These are phyloP conservation scores for Rhododendron kiyosumense DNA, from an alignment of 148 eudicot genomes.

Conservation along the genomic window DNA sequence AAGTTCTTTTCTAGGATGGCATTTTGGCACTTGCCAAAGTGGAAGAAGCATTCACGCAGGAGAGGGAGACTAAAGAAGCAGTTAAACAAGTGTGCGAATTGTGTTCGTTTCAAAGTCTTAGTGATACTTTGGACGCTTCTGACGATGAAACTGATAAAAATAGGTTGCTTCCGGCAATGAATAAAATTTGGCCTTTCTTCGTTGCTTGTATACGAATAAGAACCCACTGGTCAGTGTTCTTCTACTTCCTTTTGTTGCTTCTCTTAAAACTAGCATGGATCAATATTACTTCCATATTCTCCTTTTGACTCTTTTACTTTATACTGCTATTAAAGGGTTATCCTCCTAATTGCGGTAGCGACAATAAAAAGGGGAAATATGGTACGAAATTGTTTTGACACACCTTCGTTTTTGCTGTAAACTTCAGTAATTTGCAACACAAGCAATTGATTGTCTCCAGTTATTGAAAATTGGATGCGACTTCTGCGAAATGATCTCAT, in stretches of 20 bases:
- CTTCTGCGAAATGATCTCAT: neutral
- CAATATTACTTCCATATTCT: neutral
- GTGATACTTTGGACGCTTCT: constrained; percentile 58
- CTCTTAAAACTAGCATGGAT: neutral
- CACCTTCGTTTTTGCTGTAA: neutral
- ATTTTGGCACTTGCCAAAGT: constrained; percentile 59
- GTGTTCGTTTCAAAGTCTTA: constrained; percentile 51
- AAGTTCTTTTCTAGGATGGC: constrained; percentile 44
- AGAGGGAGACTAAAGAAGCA: constrained; percentile 59
- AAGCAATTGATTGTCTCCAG: too few species aligned
- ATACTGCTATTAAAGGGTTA: neutral
- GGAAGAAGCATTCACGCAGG: constrained; percentile 72
- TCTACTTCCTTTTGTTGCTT: neutral
- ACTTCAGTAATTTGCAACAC: neutral
- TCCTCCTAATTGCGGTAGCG: neutral
- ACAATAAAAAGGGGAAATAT: neutral
- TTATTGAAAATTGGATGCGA: too few species aligned
- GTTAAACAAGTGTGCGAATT: constrained; percentile 41
- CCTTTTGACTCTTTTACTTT: neutral
- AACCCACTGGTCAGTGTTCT: constrained; percentile 58
- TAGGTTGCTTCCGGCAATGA: constrained; percentile 86
- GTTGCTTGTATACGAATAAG: constrained; percentile 64
- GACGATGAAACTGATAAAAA: constrained; percentile 68
- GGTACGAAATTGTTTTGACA: neutral
- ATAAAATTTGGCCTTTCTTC: constrained; percentile 88